Evolutionary conservation across 805 yeast genomes (phyloP), one percentile per base, ranked within the genome.

Genomic region (Nakazawaea wickerhamii): DNA sequence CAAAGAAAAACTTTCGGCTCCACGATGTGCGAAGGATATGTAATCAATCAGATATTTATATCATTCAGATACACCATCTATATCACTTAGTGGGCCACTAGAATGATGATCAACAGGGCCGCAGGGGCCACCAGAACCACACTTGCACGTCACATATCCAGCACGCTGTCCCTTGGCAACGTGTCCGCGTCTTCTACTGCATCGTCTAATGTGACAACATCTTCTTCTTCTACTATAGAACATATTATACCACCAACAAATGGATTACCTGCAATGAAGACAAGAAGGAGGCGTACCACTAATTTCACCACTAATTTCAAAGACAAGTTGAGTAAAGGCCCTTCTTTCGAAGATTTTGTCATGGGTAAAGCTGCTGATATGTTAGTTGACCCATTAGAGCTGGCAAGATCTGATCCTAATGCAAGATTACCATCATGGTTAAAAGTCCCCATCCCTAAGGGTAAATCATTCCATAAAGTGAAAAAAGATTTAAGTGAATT

Each of bases 381-480:
- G 65, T 52, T 70, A 2, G 53, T 77, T 8, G 97, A 90, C 65
- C 96, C 96, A 2, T 71, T 90, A 27, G 88, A 80, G 49, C 70
- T 72, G 20, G 88, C 89, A 0, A 70, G 89, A 55, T 73, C 70
- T 38, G 86, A 80, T 48, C 79, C 83, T 4, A 70, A 77, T 30
- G 79, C 79, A 30, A 73, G 95, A 53, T 67, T 93, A 44, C 99
- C 99, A 3, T 68, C 77, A 36, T 93, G 99, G 99, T 71, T 93
- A 41, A 89, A 87, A 60, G 95, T 90, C 2, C 95, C 95, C 2
- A 91, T 93, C 48, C 99, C 99, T n/a, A 87, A 86, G 65, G 99
- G 99, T 35, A 73, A 80, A 49, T 81, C 84, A 21, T 93, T 77
- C 61, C 81, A 81, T 53, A 81, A 79, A 51, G 70, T 93, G 52